Evolutionary conservation across 331 rosid genomes (phyloP).

Genomic region (Rhamnella rubrinervis): DNA sequence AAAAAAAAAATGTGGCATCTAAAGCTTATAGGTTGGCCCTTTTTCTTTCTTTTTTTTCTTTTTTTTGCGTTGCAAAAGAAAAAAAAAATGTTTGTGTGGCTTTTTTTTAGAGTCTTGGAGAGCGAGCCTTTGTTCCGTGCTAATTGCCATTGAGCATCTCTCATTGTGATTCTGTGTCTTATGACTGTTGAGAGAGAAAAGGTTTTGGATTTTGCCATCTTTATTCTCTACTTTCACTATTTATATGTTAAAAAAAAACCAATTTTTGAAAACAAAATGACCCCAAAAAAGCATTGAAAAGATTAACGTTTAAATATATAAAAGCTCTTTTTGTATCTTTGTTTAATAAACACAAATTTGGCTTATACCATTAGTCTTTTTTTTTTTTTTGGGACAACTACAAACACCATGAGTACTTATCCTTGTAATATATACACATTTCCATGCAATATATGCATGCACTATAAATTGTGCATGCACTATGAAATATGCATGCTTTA

Average conservation of each 20-base stretch:
- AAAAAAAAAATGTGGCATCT: conserved; percentile 32
- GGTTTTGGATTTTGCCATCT: conserved; percentile 33
- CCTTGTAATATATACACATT: too few relatives aligned
- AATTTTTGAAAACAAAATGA: too few relatives aligned
- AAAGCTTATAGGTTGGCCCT: conserved; percentile 33
- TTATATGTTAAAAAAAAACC: conserved; percentile 1
- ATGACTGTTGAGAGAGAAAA: conserved; percentile 18
- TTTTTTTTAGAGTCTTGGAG: conserved; percentile 49
- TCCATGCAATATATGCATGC: too few relatives aligned
- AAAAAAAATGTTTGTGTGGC: conserved; percentile 20
- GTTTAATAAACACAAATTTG: too few relatives aligned
- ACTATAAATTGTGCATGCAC: too few relatives aligned
- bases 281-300: too few relatives aligned
- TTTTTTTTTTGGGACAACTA: too few relatives aligned
- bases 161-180: conserved; percentile 33
- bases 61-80: conserved; percentile 25
- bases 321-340: too few relatives aligned
- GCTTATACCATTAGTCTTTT: too few relatives aligned
- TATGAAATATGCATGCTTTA: too few relatives aligned
- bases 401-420: too few relatives aligned
- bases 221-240: conserved; percentile 45
- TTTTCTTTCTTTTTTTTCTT: not conserved
- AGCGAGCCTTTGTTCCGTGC: conserved; percentile 48
- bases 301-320: too few relatives aligned
- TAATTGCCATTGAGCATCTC: conserved; percentile 35